Evolutionary conservation across 1,284 basidiomycete genomes (phyloP).

Genomic region (Pseudozyma thailandica): DNA sequence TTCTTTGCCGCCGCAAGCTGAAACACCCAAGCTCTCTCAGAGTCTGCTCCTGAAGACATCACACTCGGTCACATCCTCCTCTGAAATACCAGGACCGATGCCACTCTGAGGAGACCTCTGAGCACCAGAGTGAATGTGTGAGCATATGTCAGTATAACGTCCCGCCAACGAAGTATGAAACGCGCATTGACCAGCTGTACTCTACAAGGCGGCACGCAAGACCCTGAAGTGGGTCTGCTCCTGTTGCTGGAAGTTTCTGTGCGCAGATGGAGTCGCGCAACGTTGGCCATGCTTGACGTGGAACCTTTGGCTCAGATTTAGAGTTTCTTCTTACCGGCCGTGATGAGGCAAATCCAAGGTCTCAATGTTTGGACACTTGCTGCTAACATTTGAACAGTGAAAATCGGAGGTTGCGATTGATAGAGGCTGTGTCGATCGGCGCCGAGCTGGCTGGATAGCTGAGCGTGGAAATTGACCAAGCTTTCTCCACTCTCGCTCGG

Average conservation of each 20-base stretch:
- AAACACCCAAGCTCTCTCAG: background rate
- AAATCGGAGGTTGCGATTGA: background rate
- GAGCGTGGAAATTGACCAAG: slow-evolving; percentile 16
- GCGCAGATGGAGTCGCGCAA: slow-evolving; percentile 7
- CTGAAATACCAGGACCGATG: too few relatives aligned
- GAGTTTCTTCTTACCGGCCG: slow-evolving; percentile 5
- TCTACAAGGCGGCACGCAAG: too few relatives aligned
- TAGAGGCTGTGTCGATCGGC: slow-evolving; percentile 39
- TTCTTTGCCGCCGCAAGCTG: background rate
- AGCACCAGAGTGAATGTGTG: too few relatives aligned
- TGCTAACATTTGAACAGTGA: background rate
- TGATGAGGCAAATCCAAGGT: too few relatives aligned
- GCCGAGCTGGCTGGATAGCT: slow-evolving; percentile 1
- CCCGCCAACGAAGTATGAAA: too few relatives aligned
- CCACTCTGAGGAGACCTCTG: background rate
- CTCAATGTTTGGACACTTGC: too few relatives aligned
- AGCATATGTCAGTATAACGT: too few relatives aligned
- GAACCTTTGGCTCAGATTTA: background rate
- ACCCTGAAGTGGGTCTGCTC: background rate
- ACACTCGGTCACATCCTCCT: too few relatives aligned
- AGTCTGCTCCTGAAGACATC: too few relatives aligned
- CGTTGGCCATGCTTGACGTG: slow-evolving; percentile 25
- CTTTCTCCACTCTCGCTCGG: slow-evolving; percentile 23
- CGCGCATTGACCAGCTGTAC: too few relatives aligned
- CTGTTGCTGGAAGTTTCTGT: slow-evolving; percentile 11